These are phyloP conservation scores for Colletotrichum endophyticum DNA, from an alignment of 2,329 filamentous ascomycete species.

Conservation along the genomic window DNA sequence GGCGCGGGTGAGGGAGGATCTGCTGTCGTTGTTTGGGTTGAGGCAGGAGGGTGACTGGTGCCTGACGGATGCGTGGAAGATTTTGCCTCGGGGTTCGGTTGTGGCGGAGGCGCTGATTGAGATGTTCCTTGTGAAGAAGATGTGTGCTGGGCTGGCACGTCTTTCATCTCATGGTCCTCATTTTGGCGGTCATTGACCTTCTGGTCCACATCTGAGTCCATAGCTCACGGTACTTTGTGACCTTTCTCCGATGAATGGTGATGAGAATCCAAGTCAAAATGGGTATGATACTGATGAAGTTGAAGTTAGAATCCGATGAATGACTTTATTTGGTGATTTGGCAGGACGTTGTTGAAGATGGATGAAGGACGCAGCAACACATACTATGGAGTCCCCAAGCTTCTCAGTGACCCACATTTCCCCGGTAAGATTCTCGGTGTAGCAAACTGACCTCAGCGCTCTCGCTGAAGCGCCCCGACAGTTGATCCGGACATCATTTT, in stretches of 20 bases:
- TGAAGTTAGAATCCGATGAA: background rate
- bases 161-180: slow-evolving; percentile 12
- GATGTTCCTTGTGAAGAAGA: background rate
- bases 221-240: background rate
- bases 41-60: slow-evolving; percentile 14
- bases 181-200: background rate
- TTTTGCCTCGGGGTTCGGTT: background rate
- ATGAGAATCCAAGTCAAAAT: background rate
- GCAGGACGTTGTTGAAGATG: background rate
- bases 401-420: background rate
- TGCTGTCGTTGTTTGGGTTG: slow-evolving; percentile 33
- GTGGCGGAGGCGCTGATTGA: background rate
- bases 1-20: slow-evolving; percentile 22
- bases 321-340: background rate
- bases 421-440: slow-evolving; percentile 11
- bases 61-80: background rate
- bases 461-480: background rate
- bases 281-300: background rate
- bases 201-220: slow-evolving; percentile 9
- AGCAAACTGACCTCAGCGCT: background rate
- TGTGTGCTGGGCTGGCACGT: background rate
- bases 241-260: background rate
- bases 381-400: background rate
- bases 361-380: background rate
- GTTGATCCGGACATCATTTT: background rate